Evolutionary conservation across 129 eudicot species (phyloP), one percentile per base, ranked within the genome.

Genomic region (Tanacetum coccineum): DNA sequence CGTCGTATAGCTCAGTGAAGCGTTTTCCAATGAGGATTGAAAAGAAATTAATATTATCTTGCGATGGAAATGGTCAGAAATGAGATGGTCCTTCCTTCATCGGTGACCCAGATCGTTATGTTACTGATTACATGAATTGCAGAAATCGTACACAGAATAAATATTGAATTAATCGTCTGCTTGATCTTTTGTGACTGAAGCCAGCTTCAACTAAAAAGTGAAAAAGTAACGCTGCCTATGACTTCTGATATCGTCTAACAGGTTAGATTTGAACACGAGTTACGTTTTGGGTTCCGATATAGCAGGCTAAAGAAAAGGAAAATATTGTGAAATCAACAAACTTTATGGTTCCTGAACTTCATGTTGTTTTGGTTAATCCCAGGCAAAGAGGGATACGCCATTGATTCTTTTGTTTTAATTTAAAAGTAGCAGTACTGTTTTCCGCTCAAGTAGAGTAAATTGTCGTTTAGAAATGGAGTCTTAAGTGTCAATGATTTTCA

Each of bases 21-120:
- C 81, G 36, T 94, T 94, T 67, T 70, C 97, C 4, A 97, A 94
- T 39, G 97, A 86, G 84, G 78, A 22, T 89, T 95, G 97, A 94
- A n/a, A n/a, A 89, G 88, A 89, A 86, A 64, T 71, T 87, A n/a
- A 42, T 94, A 80, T 76, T 79, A 68, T 63, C 84, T 94, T 61
- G 84, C 95, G 42, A 89, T 70, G 99, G 97, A 59, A 94, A 94
- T 59, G 99, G 13, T 60, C 95, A 13, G 99, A 94, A 81, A 83
- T 94, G 85, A 89, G 99, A 70, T 78, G 87, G 87, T 64, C 69
- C 81, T 79, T 40, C 99, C 99, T 1, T 86, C 75, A 94, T 94
- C 72, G 88, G 72, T 89, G 82, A 87, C 26, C 6, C n/a, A 22
- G 52, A 20, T 15, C 11, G 30, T 60, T 22, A 17, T 63, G 30